These are phyloP conservation scores for Drechslera avenae DNA, from an alignment of 2,329 filamentous ascomycete genomes.

Conservation along the genomic window DNA sequence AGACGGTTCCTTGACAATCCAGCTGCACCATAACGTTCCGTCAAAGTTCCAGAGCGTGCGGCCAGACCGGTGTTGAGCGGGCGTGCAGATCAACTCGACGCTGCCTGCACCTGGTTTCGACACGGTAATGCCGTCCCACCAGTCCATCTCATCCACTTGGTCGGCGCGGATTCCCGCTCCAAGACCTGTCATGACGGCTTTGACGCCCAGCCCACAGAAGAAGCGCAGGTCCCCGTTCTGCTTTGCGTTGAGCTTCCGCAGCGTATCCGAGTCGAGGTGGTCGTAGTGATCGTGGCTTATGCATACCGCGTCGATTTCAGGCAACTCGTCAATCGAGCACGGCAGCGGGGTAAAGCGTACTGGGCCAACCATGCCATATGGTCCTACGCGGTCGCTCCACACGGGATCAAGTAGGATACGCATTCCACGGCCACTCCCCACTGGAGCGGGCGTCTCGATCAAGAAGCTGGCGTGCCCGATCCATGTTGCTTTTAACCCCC, in stretches of 20 bases:
- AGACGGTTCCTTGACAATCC: constrained; percentile 46
- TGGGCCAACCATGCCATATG: constrained; percentile 55
- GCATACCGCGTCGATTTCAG: constrained; percentile 57
- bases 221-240: constrained; percentile 49
- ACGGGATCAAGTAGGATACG: constrained; percentile 60
- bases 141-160: constrained; percentile 56
- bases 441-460: constrained; percentile 48
- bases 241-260: constrained; percentile 49
- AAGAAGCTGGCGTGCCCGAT: constrained; percentile 59
- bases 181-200: constrained; percentile 45
- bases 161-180: constrained; percentile 45
- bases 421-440: constrained; percentile 45
- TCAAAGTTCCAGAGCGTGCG: constrained; percentile 49
- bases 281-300: constrained; percentile 65
- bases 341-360: constrained; percentile 59
- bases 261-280: constrained; percentile 56
- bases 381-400: constrained; percentile 57
- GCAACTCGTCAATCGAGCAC: constrained; percentile 56
- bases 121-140: constrained; percentile 55
- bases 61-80: constrained; percentile 56
- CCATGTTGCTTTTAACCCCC: constrained; percentile 55
- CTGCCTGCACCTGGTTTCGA: constrained; percentile 42
- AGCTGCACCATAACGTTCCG: constrained; percentile 57
- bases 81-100: constrained; percentile 53
- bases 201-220: constrained; percentile 51